These are phyloP conservation scores for Aethionema arabicum DNA, from an alignment of 345 rosid species.

Conservation along the genomic window DNA sequence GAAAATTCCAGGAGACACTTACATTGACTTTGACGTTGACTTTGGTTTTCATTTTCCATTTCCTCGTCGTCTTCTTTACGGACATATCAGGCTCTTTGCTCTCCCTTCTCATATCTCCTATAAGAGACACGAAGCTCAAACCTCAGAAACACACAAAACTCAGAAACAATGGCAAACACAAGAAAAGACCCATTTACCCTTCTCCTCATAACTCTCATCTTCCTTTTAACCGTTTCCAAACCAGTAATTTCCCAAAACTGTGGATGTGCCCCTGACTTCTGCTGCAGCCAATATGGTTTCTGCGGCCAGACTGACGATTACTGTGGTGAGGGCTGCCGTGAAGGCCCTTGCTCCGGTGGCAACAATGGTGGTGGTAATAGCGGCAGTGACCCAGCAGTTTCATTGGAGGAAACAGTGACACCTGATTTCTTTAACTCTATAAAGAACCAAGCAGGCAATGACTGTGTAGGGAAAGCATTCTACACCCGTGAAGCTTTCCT, in stretches of 20 bases:
- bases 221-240: constrained; percentile 24
- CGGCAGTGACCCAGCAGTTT: constrained; percentile 23
- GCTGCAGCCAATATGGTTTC: constrained; percentile 45
- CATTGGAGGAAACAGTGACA: constrained; percentile 48
- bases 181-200: not conserved
- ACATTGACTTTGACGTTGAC: too few relatives aligned
- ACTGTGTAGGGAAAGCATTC: constrained; percentile 58
- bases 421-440: constrained; percentile 57
- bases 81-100: too few relatives aligned
- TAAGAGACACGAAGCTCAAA: constrained; percentile 19
- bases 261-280: constrained; percentile 43
- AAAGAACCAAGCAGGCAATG: constrained; percentile 43
- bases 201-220: constrained; percentile 21
- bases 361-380: not conserved
- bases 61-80: too few relatives aligned
- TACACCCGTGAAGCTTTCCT: constrained; percentile 57
- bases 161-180: constrained; percentile 21
- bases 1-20: too few relatives aligned
- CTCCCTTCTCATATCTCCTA: constrained; percentile 3
- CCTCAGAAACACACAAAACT: not conserved
- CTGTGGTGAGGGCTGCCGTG: constrained; percentile 49
- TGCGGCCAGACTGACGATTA: constrained; percentile 40
- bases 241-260: constrained; percentile 33
- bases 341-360: constrained; percentile 51
- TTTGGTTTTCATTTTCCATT: too few relatives aligned